These are phyloP conservation scores for Hyphopichia burtonii DNA, from an alignment of 1,139 yeast species.

Conservation along the genomic window DNA sequence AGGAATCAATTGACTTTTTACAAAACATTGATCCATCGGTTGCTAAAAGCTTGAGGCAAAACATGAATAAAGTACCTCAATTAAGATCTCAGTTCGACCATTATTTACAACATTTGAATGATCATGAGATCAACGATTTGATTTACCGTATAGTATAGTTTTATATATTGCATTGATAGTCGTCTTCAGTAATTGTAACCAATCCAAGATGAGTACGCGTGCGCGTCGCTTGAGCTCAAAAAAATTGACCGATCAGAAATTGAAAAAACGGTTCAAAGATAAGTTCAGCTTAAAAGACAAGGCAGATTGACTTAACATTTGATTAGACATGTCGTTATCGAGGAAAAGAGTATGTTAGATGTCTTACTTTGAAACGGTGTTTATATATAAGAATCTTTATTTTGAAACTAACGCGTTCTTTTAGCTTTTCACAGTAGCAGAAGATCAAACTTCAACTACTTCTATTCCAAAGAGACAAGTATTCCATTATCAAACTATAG, in stretches of 20 bases:
- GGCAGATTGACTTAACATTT: too few species aligned
- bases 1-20: constrained; percentile 44
- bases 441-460: constrained; percentile 2
- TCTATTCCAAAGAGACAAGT: constrained; percentile 17
- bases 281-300: too few species aligned
- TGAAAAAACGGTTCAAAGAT: too few species aligned
- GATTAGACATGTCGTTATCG: constrained; percentile 29
- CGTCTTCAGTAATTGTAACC: neutral
- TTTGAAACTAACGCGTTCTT: constrained; percentile 5
- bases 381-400: too few species aligned
- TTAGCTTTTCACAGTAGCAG: constrained; percentile 6
- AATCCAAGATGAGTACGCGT: neutral
- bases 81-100: constrained; percentile 25
- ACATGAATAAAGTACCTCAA: constrained; percentile 13
- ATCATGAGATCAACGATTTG: constrained; percentile 33
- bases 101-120: constrained; percentile 25
- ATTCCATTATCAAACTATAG: constrained; percentile 19
- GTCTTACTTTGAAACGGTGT: too few species aligned
- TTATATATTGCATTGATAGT: neutral
- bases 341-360: constrained; percentile 46
- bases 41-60: constrained; percentile 16
- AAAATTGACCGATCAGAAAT: neutral
- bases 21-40: constrained; percentile 21
- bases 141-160: constrained; percentile 26
- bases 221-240: constrained; percentile 1